Conservation (phyloP, 768 basidiomycete species). For the Rhizopogon roseolus region DNA sequence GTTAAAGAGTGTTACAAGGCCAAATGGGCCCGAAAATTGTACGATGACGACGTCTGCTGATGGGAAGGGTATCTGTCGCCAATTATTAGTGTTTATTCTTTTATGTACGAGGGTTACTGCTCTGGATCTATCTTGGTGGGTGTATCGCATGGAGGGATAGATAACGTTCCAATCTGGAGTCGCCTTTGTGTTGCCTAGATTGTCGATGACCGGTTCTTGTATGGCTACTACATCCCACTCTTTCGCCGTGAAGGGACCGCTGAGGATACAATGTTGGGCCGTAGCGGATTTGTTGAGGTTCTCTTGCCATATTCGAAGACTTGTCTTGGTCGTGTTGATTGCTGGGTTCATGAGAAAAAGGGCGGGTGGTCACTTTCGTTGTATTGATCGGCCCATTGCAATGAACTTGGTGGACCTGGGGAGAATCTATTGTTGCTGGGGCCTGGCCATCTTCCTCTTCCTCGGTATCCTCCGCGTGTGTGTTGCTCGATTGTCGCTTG, state of each 20-base stretch:
- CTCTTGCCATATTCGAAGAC: not conserved
- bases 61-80: slow-evolving; percentile 3
- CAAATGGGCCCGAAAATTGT: not conserved
- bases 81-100: slow-evolving; percentile 1
- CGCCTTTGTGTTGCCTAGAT: slow-evolving; percentile 8
- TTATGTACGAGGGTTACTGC: slow-evolving; percentile 9
- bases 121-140: too few relatives aligned
- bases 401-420: too few relatives aligned
- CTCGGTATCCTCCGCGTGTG: too few relatives aligned
- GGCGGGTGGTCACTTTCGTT: slow-evolving; percentile 28
- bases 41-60: not conserved
- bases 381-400: slow-evolving; percentile 18
- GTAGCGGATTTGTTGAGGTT: not conserved
- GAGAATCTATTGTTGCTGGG: too few relatives aligned
- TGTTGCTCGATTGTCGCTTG: too few relatives aligned
- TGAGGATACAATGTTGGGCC: slow-evolving; percentile 9
- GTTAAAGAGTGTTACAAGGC: slow-evolving; percentile 3
- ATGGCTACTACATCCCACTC: slow-evolving; percentile 29
- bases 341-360: slow-evolving; percentile 11
- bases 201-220: slow-evolving; percentile 35
- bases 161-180: slow-evolving; percentile 9
- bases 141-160: slow-evolving; percentile 11
- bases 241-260: not conserved
- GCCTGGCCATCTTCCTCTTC: too few relatives aligned
- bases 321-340: not conserved